These are phyloP conservation scores for Trichoderma sp. DNA, from an alignment of 2,329 filamentous ascomycete species.

Conservation along the genomic window DNA sequence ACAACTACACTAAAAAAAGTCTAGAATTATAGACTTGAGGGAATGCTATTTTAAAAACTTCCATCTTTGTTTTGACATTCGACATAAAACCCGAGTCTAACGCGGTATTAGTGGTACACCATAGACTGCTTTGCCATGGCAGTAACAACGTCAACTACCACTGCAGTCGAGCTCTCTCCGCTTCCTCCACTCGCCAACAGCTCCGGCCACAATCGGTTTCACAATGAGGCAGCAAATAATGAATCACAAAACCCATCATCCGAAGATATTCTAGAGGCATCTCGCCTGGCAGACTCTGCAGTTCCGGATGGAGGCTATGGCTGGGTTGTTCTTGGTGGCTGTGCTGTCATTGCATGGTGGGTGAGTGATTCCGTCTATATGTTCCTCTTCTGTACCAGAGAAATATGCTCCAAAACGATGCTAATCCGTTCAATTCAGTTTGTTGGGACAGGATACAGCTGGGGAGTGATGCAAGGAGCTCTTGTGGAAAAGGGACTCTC, in stretches of 20 bases:
- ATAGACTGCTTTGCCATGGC: not conserved
- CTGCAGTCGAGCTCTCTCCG: conserved; percentile 19
- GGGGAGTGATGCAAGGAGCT: conserved; percentile 64
- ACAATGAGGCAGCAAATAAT: not conserved
- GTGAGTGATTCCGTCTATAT: conserved; percentile 1
- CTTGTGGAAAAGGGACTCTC: conserved; percentile 54
- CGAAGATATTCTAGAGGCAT: conserved; percentile 26
- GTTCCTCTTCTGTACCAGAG: not conserved
- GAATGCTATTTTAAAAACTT: not conserved
- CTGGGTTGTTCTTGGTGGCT: conserved; percentile 36
- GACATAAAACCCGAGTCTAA: not conserved
- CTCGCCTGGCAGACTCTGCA: conserved; percentile 23
- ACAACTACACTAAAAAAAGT: not conserved
- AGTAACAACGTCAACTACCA: conserved; percentile 18
- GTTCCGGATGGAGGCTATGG: conserved; percentile 38
- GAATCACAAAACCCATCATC: not conserved
- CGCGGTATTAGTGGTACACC: not conserved
- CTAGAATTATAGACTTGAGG: not conserved
- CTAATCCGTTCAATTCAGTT: conserved; percentile 36
- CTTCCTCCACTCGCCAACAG: not conserved
- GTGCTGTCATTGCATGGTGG: conserved; percentile 47
- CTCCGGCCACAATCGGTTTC: conserved; percentile 6
- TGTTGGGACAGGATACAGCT: conserved; percentile 60
- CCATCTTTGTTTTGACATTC: not conserved
- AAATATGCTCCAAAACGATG: not conserved